Percentiles rank a stretch among this genome's conserved stretches.
These are phyloP conservation scores for Hibiscus trionum DNA, from an alignment of 345 rosid species.

Conservation along the genomic window DNA sequence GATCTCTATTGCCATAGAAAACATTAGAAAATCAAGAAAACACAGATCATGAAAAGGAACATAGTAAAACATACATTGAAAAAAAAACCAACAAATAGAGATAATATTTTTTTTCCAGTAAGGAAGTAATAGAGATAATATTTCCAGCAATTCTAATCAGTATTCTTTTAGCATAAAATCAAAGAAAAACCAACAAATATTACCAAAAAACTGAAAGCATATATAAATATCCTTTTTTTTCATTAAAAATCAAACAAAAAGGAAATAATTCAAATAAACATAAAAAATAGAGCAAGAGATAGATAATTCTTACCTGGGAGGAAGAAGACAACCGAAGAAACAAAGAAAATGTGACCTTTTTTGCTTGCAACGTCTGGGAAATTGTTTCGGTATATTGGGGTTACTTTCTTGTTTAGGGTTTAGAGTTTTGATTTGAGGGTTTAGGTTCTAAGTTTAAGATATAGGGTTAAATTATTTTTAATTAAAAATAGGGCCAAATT, in stretches of 20 bases:
- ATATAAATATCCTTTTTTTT: neutral
- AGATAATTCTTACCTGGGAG: neutral
- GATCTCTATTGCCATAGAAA: constrained; percentile 18
- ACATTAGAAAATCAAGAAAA: constrained; percentile 22
- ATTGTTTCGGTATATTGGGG: no score
- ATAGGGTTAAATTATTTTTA: no score
- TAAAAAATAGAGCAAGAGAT: neutral
- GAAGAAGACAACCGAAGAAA: constrained; percentile 2
- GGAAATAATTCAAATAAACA: neutral
- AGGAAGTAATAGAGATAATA: neutral
- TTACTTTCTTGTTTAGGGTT: no score
- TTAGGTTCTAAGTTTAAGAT: no score
- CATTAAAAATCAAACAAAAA: neutral
- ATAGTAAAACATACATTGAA: neutral
- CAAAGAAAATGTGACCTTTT: neutral
- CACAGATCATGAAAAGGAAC: constrained; percentile 21
- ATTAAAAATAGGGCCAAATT: no score
- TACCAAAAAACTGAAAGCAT: neutral
- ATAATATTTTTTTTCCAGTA: neutral
- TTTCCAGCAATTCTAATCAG: neutral
- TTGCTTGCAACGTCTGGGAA: no score
- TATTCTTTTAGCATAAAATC: neutral
- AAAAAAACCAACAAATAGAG: neutral
- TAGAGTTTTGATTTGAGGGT: no score
- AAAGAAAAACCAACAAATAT: neutral